Evolutionary conservation across 768 basidiomycete genomes (phyloP).

Genomic region (Kockovaella imperatae): DNA sequence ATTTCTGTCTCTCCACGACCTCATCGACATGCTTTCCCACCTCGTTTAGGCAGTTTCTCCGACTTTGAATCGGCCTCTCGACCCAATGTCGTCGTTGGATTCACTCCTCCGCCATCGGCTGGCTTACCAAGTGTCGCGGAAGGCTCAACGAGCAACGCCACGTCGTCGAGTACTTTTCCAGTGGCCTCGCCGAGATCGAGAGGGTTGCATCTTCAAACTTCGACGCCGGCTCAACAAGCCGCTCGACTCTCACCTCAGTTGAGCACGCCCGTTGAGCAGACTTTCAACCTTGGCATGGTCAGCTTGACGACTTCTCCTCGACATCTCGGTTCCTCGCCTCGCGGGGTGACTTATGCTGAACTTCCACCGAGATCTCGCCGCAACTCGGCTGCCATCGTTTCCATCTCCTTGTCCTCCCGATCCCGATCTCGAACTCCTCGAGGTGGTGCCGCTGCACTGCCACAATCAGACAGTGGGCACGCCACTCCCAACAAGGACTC

Average conservation of each 20-base stretch:
- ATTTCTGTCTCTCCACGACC: slow-evolving; percentile 1
- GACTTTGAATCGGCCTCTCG: background rate
- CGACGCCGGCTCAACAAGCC: no score
- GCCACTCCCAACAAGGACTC: slow-evolving; percentile 28
- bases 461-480: slow-evolving; percentile 18
- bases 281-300: slow-evolving; percentile 8
- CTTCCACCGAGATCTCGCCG: slow-evolving; percentile 22
- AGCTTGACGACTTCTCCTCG: no score
- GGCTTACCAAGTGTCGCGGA: background rate
- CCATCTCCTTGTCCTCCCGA: slow-evolving; percentile 29
- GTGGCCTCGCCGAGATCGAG: slow-evolving; percentile 1
- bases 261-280: slow-evolving; percentile 25
- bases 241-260: slow-evolving; percentile 21
- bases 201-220: slow-evolving; percentile 1
- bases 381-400: slow-evolving; percentile 37
- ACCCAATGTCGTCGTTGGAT: background rate
- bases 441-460: slow-evolving; percentile 18
- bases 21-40: background rate
- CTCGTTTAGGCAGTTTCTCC: background rate
- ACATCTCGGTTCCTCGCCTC: slow-evolving; percentile 12
- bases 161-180: background rate
- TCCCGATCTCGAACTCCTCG: slow-evolving; percentile 32
- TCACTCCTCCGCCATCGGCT: background rate
- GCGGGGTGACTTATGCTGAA: slow-evolving; percentile 10
- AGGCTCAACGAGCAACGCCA: background rate